Evolutionary conservation across 2,329 filamentous ascomycete species (phyloP).

Genomic region (Ophiostoma sp.): DNA sequence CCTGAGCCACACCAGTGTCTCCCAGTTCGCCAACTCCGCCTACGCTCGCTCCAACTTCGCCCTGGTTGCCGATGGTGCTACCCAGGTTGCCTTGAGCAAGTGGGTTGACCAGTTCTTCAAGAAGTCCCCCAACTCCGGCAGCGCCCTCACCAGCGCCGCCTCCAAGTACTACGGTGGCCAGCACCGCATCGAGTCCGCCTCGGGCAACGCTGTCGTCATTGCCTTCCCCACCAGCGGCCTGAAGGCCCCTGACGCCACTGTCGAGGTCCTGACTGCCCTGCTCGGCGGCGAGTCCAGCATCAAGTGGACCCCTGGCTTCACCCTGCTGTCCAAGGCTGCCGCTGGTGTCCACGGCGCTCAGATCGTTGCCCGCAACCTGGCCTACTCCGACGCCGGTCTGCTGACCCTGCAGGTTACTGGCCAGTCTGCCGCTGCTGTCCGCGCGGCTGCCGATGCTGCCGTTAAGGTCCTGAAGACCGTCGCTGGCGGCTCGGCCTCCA

Average conservation of each 20-base stretch:
- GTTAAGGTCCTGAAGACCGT: conserved; percentile 82
- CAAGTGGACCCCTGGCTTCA: conserved; percentile 96
- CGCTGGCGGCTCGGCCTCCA: conserved; percentile 70
- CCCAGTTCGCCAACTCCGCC: conserved; percentile 72
- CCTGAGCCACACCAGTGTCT: conserved; percentile 72
- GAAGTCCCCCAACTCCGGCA: conserved; percentile 55
- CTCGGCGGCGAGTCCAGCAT: conserved; percentile 88
- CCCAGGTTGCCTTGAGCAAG: conserved; percentile 73
- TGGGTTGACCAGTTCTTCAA: conserved; percentile 95
- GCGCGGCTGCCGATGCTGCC: conserved; percentile 70
- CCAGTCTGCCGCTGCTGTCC: conserved; percentile 65
- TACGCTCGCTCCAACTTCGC: conserved; percentile 91
- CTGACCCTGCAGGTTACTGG: conserved; percentile 81
- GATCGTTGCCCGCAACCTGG: conserved; percentile 72
- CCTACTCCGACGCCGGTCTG: conserved; percentile 93
- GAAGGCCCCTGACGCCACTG: conserved; percentile 82
- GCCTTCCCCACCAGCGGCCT: conserved; percentile 89
- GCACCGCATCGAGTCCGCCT: conserved; percentile 77
- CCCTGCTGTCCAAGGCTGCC: conserved; percentile 78
- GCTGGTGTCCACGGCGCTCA: conserved; percentile 64
- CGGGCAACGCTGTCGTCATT: conserved; percentile 81
- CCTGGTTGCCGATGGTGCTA: conserved; percentile 84
- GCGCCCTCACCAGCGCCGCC: conserved; percentile 59
- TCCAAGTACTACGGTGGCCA: conserved; percentile 94
- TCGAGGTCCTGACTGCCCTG: conserved; percentile 81